Evolutionary conservation across 768 basidiomycete species (phyloP).

Genomic region (Podaxis mareebaensis): DNA sequence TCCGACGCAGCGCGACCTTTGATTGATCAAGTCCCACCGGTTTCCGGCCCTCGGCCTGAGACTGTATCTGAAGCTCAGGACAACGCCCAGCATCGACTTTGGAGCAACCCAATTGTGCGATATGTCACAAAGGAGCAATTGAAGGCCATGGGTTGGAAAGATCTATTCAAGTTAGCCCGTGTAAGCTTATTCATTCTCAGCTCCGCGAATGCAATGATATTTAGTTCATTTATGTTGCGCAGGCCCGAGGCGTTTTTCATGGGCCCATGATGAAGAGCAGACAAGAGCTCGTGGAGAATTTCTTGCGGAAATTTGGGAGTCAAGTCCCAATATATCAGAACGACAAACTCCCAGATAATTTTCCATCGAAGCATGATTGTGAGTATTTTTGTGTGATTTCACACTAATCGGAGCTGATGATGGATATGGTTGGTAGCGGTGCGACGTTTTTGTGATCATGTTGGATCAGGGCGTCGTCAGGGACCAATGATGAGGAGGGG

Average conservation of each 20-base stretch:
- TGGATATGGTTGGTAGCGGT: neutral
- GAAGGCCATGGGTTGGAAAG: conserved; percentile 3
- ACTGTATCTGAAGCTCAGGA: neutral
- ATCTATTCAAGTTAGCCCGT: conserved; percentile 4
- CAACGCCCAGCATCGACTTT: neutral
- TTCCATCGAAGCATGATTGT: neutral
- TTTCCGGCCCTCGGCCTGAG: neutral
- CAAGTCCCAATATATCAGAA: neutral
- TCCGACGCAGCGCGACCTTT: neutral
- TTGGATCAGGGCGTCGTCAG: neutral
- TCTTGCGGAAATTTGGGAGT: neutral
- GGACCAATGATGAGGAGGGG: neutral
- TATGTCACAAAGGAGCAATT: neutral
- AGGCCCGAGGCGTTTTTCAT: neutral
- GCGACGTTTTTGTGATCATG: neutral
- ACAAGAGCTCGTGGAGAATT: neutral
- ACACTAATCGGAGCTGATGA: neutral
- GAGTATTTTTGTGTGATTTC: neutral
- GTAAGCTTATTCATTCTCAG: neutral
- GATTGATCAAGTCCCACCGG: neutral
- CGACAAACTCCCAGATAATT: neutral
- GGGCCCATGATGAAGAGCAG: conserved; percentile 2
- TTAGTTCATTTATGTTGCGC: too few species aligned
- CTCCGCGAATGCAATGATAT: neutral
- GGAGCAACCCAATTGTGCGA: neutral